Conservation (phyloP, 768 basidiomycete genomes). For the Mycena epipterygia region DNA sequence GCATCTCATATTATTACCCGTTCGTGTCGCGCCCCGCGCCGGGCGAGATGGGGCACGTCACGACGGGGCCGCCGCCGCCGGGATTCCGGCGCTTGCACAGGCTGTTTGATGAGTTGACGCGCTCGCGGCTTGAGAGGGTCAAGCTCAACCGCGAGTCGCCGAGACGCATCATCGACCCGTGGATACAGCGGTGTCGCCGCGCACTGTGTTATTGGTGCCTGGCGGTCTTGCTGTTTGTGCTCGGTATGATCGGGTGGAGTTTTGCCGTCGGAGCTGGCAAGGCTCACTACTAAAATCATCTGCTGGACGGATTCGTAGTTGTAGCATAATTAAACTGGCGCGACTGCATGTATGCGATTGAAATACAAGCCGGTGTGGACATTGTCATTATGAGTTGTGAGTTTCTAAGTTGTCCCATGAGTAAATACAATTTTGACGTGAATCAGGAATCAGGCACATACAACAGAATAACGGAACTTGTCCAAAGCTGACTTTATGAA, state of each 20-base stretch:
- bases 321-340: slow-evolving; percentile 10
- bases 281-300: slow-evolving; percentile 18
- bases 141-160: slow-evolving; percentile 28
- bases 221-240: slow-evolving; percentile 5
- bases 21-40: slow-evolving; percentile 34
- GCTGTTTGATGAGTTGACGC: slow-evolving; percentile 30
- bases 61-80: slow-evolving; percentile 19
- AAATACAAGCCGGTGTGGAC: too few relatives aligned
- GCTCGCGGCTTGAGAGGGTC: slow-evolving; percentile 26
- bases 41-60: slow-evolving; percentile 30
- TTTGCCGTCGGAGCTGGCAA: slow-evolving; percentile 34
- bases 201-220: slow-evolving; percentile 33
- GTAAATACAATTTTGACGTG: too few relatives aligned
- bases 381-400: too few relatives aligned
- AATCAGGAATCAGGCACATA: too few relatives aligned
- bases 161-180: slow-evolving; percentile 35
- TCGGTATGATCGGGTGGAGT: slow-evolving; percentile 34
- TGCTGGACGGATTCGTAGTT: not conserved
- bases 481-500: too few relatives aligned
- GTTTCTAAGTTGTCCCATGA: too few relatives aligned
- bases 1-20: slow-evolving; percentile 39
- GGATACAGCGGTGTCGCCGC: slow-evolving; percentile 34
- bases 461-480: too few relatives aligned
- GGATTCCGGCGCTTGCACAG: slow-evolving; percentile 23
- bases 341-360: too few relatives aligned